Evolutionary conservation across 441 rosid species (phyloP).

Genomic region (Monsonia emarginata): DNA sequence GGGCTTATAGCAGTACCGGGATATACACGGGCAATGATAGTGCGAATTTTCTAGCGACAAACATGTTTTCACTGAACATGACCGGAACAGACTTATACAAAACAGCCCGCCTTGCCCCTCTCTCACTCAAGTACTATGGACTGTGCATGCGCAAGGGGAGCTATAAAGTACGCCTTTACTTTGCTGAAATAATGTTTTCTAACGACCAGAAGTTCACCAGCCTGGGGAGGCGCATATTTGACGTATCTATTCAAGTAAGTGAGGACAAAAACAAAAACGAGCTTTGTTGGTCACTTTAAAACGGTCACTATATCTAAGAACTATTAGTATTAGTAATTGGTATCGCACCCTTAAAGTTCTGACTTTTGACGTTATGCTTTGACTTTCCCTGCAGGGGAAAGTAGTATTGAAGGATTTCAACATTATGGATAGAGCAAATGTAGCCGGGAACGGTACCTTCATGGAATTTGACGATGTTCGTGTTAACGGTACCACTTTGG

Average conservation of each 20-base stretch:
- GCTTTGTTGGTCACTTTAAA: background rate
- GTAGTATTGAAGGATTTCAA: slow-evolving; percentile 43
- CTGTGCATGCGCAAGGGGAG: slow-evolving; percentile 46
- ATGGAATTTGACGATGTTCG: slow-evolving; percentile 19
- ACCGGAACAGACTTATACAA: slow-evolving; percentile 29
- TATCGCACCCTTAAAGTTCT: background rate
- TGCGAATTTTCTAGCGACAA: slow-evolving; percentile 17
- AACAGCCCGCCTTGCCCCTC: slow-evolving; percentile 65
- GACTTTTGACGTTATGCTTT: background rate
- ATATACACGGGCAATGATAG: slow-evolving; percentile 7
- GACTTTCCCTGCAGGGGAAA: slow-evolving; percentile 35
- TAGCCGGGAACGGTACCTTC: slow-evolving; percentile 33
- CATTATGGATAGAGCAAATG: slow-evolving; percentile 51
- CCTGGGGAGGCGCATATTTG: slow-evolving; percentile 61
- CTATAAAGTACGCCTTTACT: slow-evolving; percentile 66
- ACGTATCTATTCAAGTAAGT: slow-evolving; percentile 67
- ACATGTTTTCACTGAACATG: slow-evolving; percentile 22
- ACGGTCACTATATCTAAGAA: too few relatives aligned
- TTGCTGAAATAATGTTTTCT: slow-evolving; percentile 73
- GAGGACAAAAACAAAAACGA: too few relatives aligned
- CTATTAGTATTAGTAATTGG: too few relatives aligned
- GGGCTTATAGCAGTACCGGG: slow-evolving; percentile 77
- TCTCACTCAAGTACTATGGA: slow-evolving; percentile 67
- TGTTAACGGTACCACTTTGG: slow-evolving; percentile 56
- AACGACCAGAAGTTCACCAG: slow-evolving; percentile 34